phyloP scores from a whole-genome alignment of 495 filamentous ascomycete species.

The Cairneyella variabilis region DNA sequence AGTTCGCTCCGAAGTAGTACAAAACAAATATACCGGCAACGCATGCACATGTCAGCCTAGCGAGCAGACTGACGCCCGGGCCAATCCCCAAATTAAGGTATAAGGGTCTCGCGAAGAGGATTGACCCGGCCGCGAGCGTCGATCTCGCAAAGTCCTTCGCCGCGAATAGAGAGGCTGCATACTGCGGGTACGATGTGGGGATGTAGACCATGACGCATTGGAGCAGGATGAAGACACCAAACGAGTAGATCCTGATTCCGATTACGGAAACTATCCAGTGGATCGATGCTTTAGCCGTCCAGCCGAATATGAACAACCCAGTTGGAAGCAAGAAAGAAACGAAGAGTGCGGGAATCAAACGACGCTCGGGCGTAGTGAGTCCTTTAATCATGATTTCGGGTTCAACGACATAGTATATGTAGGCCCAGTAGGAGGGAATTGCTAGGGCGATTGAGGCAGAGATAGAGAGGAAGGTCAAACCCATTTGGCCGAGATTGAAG shows the following conservation, averaged over 20 bases:
- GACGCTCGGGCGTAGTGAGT: slow-evolving; percentile 42
- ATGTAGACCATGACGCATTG: slow-evolving; percentile 73
- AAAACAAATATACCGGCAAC: slow-evolving; percentile 50
- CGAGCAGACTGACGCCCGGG: slow-evolving; percentile 43
- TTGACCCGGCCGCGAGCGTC: slow-evolving; percentile 43
- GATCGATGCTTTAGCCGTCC: slow-evolving; percentile 45
- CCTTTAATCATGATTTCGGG: slow-evolving; percentile 38
- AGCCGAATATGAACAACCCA: slow-evolving; percentile 60
- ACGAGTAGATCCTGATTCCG: slow-evolving; percentile 43
- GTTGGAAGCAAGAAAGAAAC: slow-evolving; percentile 46
- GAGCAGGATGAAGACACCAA: slow-evolving; percentile 55
- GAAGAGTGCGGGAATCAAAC: slow-evolving; percentile 49
- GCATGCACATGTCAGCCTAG: slow-evolving; percentile 44
- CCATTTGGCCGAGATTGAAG: slow-evolving; percentile 55
- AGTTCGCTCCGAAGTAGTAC: slow-evolving; percentile 43
- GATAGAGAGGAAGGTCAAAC: slow-evolving; percentile 59
- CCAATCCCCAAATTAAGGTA: slow-evolving; percentile 40
- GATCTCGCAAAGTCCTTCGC: slow-evolving; percentile 47
- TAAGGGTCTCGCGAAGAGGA: slow-evolving; percentile 38
- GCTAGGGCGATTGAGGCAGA: slow-evolving; percentile 49
- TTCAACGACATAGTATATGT: slow-evolving; percentile 45
- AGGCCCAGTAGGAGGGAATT: slow-evolving; percentile 42
- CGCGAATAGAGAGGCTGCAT: slow-evolving; percentile 52
- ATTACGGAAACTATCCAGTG: slow-evolving; percentile 52
- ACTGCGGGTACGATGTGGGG: slow-evolving; percentile 34